These are phyloP conservation scores for Tolypocladium ovalisporum DNA, from an alignment of 2,329 filamentous ascomycete genomes.

Conservation along the genomic window DNA sequence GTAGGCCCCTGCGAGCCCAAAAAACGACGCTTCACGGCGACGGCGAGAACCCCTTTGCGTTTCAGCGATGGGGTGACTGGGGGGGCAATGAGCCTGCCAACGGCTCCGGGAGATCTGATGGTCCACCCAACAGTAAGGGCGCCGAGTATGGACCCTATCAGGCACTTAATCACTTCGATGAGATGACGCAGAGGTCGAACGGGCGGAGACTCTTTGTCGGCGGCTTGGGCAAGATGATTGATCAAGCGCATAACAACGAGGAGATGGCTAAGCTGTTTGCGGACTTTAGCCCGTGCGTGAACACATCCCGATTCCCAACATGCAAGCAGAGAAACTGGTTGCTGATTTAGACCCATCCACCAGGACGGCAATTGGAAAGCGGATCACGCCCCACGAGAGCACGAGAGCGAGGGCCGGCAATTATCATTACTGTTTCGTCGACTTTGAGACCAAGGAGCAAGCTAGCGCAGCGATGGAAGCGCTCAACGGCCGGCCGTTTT, in stretches of 20 bases:
- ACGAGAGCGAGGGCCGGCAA: slow-evolving; percentile 40
- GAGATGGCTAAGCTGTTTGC: slow-evolving; percentile 38
- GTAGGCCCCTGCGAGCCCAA: slow-evolving; percentile 56
- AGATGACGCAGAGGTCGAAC: slow-evolving; percentile 14
- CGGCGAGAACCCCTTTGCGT: slow-evolving; percentile 12
- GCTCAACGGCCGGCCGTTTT: slow-evolving; percentile 11
- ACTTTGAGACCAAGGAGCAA: slow-evolving; percentile 44
- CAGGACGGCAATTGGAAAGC: slow-evolving; percentile 29
- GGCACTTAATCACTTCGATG: slow-evolving; percentile 19
- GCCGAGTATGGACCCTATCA: slow-evolving; percentile 14
- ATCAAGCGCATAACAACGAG: slow-evolving; percentile 33
- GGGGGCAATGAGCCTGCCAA: slow-evolving; percentile 9
- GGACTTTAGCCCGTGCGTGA: slow-evolving; percentile 29
- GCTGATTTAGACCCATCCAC: not conserved
- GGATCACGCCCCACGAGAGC: slow-evolving; percentile 47
- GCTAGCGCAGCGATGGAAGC: slow-evolving; percentile 35
- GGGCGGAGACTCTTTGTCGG: slow-evolving; percentile 38
- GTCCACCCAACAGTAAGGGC: not conserved
- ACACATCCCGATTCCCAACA: too few relatives aligned
- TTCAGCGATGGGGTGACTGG: slow-evolving; percentile 36
- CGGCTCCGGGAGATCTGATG: too few relatives aligned
- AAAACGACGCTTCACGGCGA: slow-evolving; percentile 11
- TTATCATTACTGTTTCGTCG: slow-evolving; percentile 57
- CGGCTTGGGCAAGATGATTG: slow-evolving; percentile 35
- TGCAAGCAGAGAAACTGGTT: too few relatives aligned